phyloP scores from a whole-genome alignment of 1,284 basidiomycete genomes.

The Coriolopsis trogii region DNA sequence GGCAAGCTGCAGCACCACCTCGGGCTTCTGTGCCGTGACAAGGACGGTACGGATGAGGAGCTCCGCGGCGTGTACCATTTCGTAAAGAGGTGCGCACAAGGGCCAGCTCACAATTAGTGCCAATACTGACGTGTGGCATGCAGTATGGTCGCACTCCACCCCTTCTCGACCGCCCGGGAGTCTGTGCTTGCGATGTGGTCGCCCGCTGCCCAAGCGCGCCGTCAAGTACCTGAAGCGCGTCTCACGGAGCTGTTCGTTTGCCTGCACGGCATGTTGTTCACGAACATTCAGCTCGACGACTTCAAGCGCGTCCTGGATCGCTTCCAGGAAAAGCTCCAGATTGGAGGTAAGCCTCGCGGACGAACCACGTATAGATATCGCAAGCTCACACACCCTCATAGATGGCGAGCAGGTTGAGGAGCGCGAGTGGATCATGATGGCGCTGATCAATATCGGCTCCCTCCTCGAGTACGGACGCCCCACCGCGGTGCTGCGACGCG shows the following conservation, averaged over 20 bases:
- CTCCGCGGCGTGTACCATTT: slow-evolving; percentile 92
- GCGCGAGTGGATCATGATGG: slow-evolving; percentile 97
- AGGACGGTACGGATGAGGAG: slow-evolving; percentile 86
- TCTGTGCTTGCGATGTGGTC: slow-evolving; percentile 88
- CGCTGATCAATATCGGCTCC: slow-evolving; percentile 78
- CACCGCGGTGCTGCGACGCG: slow-evolving; percentile 68
- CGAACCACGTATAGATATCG: not conserved
- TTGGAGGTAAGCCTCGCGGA: slow-evolving; percentile 52
- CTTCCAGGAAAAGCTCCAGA: slow-evolving; percentile 84
- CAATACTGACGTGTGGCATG: slow-evolving; percentile 16
- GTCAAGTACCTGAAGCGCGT: slow-evolving; percentile 75
- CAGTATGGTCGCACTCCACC: slow-evolving; percentile 89
- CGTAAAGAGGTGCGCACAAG: slow-evolving; percentile 73
- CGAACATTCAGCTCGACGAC: slow-evolving; percentile 91
- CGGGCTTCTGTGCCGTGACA: slow-evolving; percentile 85
- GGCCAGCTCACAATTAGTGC: slow-evolving; percentile 2
- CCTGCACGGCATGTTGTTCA: slow-evolving; percentile 95
- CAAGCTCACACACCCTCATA: slow-evolving; percentile 1
- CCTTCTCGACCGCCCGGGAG: slow-evolving; percentile 86
- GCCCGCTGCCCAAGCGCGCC: slow-evolving; percentile 68
- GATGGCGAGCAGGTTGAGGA: slow-evolving; percentile 57
- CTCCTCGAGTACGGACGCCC: slow-evolving; percentile 90
- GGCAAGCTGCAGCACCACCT: slow-evolving; percentile 95
- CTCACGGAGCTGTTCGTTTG: slow-evolving; percentile 87
- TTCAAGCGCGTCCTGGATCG: slow-evolving; percentile 82